A percentile compares a stretch with the other conserved stretches of the same genome.
Evolutionary conservation across 164 flowering plant genomes (phyloP).

Genomic region (Berberis vulgaris): DNA sequence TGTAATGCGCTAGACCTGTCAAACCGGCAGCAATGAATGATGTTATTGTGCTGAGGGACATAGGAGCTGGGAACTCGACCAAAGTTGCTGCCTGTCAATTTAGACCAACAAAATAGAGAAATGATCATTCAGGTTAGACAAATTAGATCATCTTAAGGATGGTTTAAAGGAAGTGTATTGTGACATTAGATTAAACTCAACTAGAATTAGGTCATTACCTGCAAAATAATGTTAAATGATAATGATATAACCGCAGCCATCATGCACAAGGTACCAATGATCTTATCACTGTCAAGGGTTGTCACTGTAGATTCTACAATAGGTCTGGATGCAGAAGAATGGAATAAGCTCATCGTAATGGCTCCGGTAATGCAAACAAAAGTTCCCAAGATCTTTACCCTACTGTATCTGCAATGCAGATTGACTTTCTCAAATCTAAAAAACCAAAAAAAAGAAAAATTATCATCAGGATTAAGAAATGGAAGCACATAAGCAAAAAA

Average conservation of each 20-base stretch:
- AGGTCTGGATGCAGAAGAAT: conserved; percentile 18
- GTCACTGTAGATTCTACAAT: background rate
- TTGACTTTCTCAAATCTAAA: conserved; percentile 56
- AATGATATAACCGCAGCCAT: conserved; percentile 47
- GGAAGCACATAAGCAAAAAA: background rate
- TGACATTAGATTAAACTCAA: background rate
- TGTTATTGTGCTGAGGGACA: conserved; percentile 52
- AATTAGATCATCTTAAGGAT: background rate
- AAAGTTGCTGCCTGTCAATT: conserved; percentile 49
- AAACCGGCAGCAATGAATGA: conserved; percentile 48
- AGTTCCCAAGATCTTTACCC: conserved; percentile 65
- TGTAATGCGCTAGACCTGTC: conserved; percentile 26
- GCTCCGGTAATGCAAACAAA: conserved; percentile 71
- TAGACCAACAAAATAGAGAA: background rate
- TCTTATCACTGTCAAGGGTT: conserved; percentile 27
- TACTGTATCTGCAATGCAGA: conserved; percentile 48
- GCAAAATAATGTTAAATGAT: conserved; percentile 57
- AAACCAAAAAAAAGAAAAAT: background rate
- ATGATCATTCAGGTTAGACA: background rate
- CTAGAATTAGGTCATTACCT: conserved; percentile 28
- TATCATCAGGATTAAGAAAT: background rate
- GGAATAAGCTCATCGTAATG: conserved; percentile 56
- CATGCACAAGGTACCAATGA: conserved; percentile 57
- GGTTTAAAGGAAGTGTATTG: background rate
- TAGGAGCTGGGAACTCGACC: conserved; percentile 75